A percentile compares a stretch with the other conserved stretches of the same genome.
Conservation (phyloP, 768 basidiomycete genomes). For the Mrakia hoshinonis region DNA sequence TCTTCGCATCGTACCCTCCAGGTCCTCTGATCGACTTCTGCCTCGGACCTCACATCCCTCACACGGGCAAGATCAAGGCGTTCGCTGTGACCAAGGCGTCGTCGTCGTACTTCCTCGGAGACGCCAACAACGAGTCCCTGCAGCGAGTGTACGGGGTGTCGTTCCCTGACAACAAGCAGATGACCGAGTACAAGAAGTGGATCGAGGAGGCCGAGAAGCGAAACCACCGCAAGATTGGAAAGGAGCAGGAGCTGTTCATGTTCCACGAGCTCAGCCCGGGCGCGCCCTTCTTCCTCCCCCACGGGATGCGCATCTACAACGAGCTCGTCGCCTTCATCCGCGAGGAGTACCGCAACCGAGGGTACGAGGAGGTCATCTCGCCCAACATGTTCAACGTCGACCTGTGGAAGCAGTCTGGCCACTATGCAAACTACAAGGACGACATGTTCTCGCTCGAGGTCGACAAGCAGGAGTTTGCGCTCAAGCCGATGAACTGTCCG, state of each 20-base stretch:
- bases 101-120: slow-evolving; percentile 94
- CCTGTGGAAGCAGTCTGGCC: slow-evolving; percentile 96
- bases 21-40: slow-evolving; percentile 91
- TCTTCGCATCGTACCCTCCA: not conserved
- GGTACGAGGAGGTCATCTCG: slow-evolving; percentile 95
- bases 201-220: slow-evolving; percentile 95
- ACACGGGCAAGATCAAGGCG: slow-evolving; percentile 95
- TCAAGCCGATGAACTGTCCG: slow-evolving; percentile 98
- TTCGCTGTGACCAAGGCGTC: slow-evolving; percentile 97
- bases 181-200: slow-evolving; percentile 89
- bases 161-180: slow-evolving; percentile 94
- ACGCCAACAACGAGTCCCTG: slow-evolving; percentile 81
- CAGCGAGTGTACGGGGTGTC: slow-evolving; percentile 97
- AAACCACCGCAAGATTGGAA: slow-evolving; percentile 93
- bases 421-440: slow-evolving; percentile 96
- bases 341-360: slow-evolving; percentile 91
- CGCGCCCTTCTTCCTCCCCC: slow-evolving; percentile 91
- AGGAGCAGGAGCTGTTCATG: slow-evolving; percentile 88
- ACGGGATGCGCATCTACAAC: slow-evolving; percentile 95
- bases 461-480: slow-evolving; percentile 90
- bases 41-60: slow-evolving; percentile 92
- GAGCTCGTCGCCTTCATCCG: slow-evolving; percentile 81
- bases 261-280: slow-evolving; percentile 98
- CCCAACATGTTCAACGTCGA: slow-evolving; percentile 96
- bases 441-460: slow-evolving; percentile 93